phyloP scores from a whole-genome alignment of 1,284 basidiomycete species.

The Rhodotorula sp. region DNA sequence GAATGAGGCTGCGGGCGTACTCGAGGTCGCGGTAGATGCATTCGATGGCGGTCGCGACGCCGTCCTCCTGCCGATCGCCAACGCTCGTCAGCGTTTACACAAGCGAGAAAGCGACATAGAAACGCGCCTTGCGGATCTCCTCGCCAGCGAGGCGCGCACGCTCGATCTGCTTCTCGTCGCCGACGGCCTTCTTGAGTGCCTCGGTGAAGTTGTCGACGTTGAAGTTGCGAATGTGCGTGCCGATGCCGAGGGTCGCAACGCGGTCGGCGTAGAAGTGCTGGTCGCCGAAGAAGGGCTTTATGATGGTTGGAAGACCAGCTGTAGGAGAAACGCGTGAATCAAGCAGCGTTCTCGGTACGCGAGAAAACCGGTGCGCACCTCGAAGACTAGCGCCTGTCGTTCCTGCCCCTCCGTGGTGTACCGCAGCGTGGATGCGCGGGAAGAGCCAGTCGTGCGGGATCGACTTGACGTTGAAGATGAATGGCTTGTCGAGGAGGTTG shows the following conservation, averaged over 20 bases:
- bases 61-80: slow-evolving; percentile 67
- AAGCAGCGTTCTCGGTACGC: slow-evolving; percentile 9
- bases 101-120: neutral
- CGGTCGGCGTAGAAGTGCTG: slow-evolving; percentile 96
- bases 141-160: slow-evolving; percentile 79
- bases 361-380: slow-evolving; percentile 55
- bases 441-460: slow-evolving; percentile 98
- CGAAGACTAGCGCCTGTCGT: slow-evolving; percentile 90
- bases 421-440: slow-evolving; percentile 86
- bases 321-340: slow-evolving; percentile 40
- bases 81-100: neutral
- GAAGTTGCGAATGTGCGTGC: slow-evolving; percentile 67
- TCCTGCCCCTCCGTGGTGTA: slow-evolving; percentile 95
- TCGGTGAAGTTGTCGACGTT: slow-evolving; percentile 72
- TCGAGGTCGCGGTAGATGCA: slow-evolving; percentile 82
- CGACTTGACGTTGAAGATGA: slow-evolving; percentile 61
- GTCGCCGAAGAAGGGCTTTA: slow-evolving; percentile 95
- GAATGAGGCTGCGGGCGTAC: slow-evolving; percentile 40
- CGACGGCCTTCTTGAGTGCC: slow-evolving; percentile 77
- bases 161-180: slow-evolving; percentile 79
- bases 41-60: slow-evolving; percentile 82
- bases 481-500: slow-evolving; percentile 35
- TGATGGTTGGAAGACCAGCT: slow-evolving; percentile 90
- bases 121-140: slow-evolving; percentile 64
- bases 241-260: slow-evolving; percentile 87